Base-by-base conservation (phyloP, 768 basidiomycete genomes). In the Suillus weaverae region DNA sequence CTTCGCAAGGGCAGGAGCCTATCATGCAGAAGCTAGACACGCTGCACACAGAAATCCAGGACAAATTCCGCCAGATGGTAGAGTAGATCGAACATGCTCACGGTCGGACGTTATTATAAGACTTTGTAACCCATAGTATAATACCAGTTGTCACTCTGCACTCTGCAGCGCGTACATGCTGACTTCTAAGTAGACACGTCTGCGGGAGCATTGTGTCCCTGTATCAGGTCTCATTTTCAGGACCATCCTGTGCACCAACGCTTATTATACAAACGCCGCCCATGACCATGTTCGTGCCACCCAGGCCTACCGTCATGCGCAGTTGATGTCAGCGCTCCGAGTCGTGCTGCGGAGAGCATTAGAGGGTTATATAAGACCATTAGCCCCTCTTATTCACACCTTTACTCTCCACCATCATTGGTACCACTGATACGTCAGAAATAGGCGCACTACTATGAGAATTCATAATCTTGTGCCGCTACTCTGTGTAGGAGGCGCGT, bases 11-110 rank as follows among this genome's bases (percentile, higher is more conserved):
- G 44, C 85, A 95, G 78, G 92, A 94, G 64, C 77, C 83, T 4
- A 89, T 97, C 72, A 89, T 86, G 80, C 81, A 87, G 79, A 95
- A 92, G 76, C 79, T 95, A 72, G 93, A 97, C 74, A 83, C 82
- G 39, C 78, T 98, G 54, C 83, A 96, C 75, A 76, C 80, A 62
- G 95, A 97, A 79, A 97, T 98, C 66, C 89, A 90, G 72, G 94
- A 95, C 77, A 95, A 91, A 73, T 97, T 98, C 84, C 86, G 92
- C 65, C 89, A 91, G 77, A 78, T 94, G 77, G 89, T 82, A 70
- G 92, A 94, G 80, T 94, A 85, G 77, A 75, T 51, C 48, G 41
- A 48, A 36, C 46, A 48, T 63, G 3, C 7, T 33, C 32, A 10
- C 20, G 53, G 33, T 33, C 33, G 32, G 26, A 44, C 32, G 14